Evolutionary conservation across 257 asterid species (phyloP).

Genomic region (Solanum corneliomulleri): DNA sequence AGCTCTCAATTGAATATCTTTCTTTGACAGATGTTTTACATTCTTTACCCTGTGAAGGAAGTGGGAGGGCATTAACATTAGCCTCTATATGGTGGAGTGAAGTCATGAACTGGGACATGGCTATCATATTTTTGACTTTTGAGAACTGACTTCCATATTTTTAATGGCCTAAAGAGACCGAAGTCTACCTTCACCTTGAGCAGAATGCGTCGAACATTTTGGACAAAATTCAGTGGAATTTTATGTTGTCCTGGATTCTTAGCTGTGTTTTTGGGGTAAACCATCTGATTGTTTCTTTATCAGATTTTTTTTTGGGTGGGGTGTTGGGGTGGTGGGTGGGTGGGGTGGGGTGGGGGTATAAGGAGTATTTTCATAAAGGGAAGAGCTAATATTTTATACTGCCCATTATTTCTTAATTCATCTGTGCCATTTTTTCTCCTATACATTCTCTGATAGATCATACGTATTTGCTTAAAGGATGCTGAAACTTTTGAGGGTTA

Average conservation of each 20-base stretch:
- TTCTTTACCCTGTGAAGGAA: not conserved
- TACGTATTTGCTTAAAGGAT: slow-evolving; percentile 34
- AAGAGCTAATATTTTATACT: not conserved
- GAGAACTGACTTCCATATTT: not conserved
- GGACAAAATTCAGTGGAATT: not conserved
- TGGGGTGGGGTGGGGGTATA: not conserved
- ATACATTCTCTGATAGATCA: not conserved
- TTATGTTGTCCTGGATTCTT: not conserved
- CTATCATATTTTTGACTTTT: not conserved
- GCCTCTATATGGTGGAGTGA: not conserved
- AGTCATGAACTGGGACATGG: not conserved
- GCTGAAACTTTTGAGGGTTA: slow-evolving; percentile 21
- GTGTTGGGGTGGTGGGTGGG: not conserved
- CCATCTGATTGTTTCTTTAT: not conserved
- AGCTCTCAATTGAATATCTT: not conserved
- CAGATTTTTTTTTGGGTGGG: not conserved
- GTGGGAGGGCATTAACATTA: not conserved
- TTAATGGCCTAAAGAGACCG: not conserved
- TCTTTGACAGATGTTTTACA: not conserved
- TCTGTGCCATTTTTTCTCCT: not conserved
- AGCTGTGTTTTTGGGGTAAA: not conserved
- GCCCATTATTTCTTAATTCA: not conserved
- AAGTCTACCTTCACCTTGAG: not conserved
- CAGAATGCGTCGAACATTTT: not conserved
- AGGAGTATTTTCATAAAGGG: not conserved